Evolutionary conservation across 2,329 filamentous ascomycete genomes (phyloP).

Genomic region (Clonostachys rhizophaga): DNA sequence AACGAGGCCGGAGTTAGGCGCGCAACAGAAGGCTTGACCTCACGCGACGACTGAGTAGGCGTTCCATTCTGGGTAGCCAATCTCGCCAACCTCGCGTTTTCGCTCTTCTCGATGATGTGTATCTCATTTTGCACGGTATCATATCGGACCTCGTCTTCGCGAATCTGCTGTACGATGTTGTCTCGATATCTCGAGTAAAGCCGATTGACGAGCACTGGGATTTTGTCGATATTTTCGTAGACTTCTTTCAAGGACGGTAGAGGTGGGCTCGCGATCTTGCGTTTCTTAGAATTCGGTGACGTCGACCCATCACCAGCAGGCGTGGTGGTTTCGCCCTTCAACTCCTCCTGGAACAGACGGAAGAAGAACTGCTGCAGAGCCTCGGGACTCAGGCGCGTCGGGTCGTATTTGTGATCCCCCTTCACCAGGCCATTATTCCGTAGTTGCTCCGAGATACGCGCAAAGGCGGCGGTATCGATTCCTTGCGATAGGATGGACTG

Average conservation of each 20-base stretch:
- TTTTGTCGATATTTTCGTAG: constrained; percentile 58
- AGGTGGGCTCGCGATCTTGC: constrained; percentile 65
- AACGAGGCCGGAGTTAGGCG: constrained; percentile 10
- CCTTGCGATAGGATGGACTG: constrained; percentile 70
- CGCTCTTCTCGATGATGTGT: constrained; percentile 54
- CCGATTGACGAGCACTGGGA: constrained; percentile 67
- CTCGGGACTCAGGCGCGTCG: constrained; percentile 68
- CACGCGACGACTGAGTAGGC: constrained; percentile 22
- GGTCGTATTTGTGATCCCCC: constrained; percentile 67
- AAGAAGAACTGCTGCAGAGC: constrained; percentile 77
- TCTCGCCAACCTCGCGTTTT: constrained; percentile 27
- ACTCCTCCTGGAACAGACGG: constrained; percentile 69
- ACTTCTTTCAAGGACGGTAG: constrained; percentile 63
- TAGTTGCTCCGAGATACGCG: constrained; percentile 68
- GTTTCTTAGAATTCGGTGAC: constrained; percentile 56
- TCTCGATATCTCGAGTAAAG: constrained; percentile 74
- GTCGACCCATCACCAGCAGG: constrained; percentile 16
- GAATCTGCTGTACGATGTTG: constrained; percentile 63
- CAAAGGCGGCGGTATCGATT: constrained; percentile 61
- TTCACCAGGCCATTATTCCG: constrained; percentile 70
- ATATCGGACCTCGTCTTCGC: constrained; percentile 68
- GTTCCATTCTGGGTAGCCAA: constrained; percentile 1
- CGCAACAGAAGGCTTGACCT: constrained; percentile 14
- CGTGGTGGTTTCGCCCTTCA: constrained; percentile 42
- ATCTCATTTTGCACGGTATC: constrained; percentile 63